Percentiles rank a stretch among this genome's conserved stretches.
Evolutionary conservation across 2,329 filamentous ascomycete species (phyloP).

Genomic region (Diaporthe amygdali): DNA sequence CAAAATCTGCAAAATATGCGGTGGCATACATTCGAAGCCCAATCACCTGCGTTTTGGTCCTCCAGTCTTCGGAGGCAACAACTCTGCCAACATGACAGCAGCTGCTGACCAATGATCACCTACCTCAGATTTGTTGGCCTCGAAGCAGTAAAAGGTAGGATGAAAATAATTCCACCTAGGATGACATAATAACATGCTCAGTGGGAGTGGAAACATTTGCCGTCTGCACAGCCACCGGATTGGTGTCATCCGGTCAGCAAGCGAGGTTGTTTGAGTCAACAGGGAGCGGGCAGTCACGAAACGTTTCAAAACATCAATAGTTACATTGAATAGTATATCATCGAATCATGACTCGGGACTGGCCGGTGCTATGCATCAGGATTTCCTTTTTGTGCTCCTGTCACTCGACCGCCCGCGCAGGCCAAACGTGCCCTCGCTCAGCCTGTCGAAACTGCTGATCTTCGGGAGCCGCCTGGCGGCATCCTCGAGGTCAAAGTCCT

Average conservation of each 20-base stretch:
- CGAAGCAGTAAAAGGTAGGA: neutral
- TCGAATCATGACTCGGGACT: slow-evolving; percentile 10
- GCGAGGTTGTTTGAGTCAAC: neutral
- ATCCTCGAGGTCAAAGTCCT: neutral
- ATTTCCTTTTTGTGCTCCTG: slow-evolving; percentile 1
- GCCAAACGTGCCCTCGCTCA: slow-evolving; percentile 19
- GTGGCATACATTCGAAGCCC: neutral
- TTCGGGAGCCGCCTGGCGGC: neutral
- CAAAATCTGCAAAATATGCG: neutral
- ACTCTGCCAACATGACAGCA: neutral
- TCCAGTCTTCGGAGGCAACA: neutral
- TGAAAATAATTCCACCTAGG: neutral
- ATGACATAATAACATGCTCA: neutral
- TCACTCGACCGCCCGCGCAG: slow-evolving; percentile 5
- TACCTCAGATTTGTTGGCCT: neutral
- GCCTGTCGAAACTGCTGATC: slow-evolving; percentile 15
- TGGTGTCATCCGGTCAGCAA: neutral
- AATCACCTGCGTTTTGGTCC: neutral
- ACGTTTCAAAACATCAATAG: slow-evolving; percentile 14
- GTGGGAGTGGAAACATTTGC: neutral
- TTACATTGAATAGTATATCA: slow-evolving; percentile 13
- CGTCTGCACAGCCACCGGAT: slow-evolving; percentile 6
- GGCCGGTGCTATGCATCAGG: neutral
- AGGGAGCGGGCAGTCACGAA: slow-evolving; percentile 3
- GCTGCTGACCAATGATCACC: neutral